Evolutionary conservation across 148 eudicot genomes (phyloP), one percentile per base, ranked within the genome.

Genomic region (Cornus suecica): DNA sequence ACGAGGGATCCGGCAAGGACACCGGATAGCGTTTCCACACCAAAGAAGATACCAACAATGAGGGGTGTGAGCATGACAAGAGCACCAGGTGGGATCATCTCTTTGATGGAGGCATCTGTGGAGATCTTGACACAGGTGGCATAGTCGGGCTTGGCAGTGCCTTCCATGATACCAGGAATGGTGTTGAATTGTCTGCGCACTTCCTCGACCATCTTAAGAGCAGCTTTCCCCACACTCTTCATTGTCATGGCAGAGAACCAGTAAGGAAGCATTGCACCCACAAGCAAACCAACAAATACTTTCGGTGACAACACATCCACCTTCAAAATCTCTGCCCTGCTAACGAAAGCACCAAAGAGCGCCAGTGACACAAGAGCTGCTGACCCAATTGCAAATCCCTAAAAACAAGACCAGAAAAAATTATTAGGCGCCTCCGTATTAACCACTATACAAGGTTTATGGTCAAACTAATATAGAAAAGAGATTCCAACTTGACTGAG

Each of bases 211-310:
- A 94, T 94, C 81, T 89, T 87, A 70, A 94, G 83, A 62, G 98
- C 98, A 56, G 98, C 98, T 72, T 82, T 92, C 37, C 98, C 98
- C 30, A 94, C 98, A 74, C 98, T 94, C 90, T 94, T 94, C 98
- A 94, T 94, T 69, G 98, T 94, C 98, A 94, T 92, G 80, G 98
- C 98, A 2, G 98, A 94, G 88, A 94, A 94, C 98, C 98, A 92
- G 81, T 92, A 94, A 41, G 98, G 98, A 79, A 94, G 95, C 98
- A 94, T 94, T 69, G 98, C 98, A 75, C 98, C 98, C 65, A 92
- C 97, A 26, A 94, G 32, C 78, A 94, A 78, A 78, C 98, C 98
- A 67, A 94, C 87, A 80, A 94, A 92, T 18, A 94, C 98, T 77
- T 92, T 94, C 1, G 98, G 98, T 67, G 85, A 77, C 80, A 85